Percentiles rank a stretch among this genome's conserved stretches.
Conservation (phyloP, 129 eudicot genomes). For the Silybum marianum region DNA sequence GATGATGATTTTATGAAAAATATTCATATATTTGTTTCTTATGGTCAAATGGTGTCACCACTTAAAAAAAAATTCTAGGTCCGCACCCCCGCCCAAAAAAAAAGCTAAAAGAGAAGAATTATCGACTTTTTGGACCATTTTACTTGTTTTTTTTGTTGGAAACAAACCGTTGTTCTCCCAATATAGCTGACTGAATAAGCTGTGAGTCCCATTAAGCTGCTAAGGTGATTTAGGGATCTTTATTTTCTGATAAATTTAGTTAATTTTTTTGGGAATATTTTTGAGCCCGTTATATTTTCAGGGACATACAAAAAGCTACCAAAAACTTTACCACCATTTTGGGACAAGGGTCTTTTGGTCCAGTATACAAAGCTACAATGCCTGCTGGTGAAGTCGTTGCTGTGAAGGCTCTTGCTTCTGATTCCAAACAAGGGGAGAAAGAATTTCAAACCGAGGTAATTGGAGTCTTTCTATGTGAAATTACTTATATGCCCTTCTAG, state of each 20-base stretch:
- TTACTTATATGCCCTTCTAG: constrained; percentile 8
- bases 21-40: too few species aligned
- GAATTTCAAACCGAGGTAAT: constrained; percentile 97
- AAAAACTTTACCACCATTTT: constrained; percentile 81
- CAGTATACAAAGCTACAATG: constrained; percentile 95
- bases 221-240: neutral
- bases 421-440: constrained; percentile 94
- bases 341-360: constrained; percentile 99
- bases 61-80: too few species aligned
- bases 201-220: too few species aligned
- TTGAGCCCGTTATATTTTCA: constrained; percentile 16
- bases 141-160: neutral
- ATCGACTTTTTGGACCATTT: neutral
- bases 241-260: neutral
- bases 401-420: constrained; percentile 93
- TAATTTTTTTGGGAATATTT: neutral
- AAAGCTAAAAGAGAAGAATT: neutral
- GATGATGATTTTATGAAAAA: too few species aligned
- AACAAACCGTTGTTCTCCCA: neutral
- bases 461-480: neutral
- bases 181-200: neutral
- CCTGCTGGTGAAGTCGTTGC: constrained; percentile 90
- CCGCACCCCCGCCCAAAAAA: neutral
- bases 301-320: constrained; percentile 95
- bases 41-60: too few species aligned